Conservation (phyloP, 106 monocot species). For the Dendrobium catenatum region DNA sequence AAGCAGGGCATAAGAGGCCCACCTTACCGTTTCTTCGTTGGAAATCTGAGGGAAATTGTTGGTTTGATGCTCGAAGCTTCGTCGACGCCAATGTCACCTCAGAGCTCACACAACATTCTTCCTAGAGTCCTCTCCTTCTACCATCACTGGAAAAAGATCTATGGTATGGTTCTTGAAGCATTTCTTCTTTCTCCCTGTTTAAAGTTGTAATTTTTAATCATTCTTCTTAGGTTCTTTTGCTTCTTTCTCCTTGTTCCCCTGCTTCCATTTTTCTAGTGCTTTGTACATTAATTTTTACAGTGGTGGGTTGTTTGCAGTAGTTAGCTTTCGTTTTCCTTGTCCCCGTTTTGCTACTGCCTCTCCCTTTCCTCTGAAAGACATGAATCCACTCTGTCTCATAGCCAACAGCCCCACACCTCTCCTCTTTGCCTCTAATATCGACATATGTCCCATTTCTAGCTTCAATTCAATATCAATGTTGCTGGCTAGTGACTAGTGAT, state of each 20-base stretch:
- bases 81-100: constrained; percentile 33
- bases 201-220: not conserved
- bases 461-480: not conserved
- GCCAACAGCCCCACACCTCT: not conserved
- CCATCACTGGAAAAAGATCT: constrained; percentile 88
- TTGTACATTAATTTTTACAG: not conserved
- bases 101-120: constrained; percentile 66
- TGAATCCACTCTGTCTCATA: constrained; percentile 3
- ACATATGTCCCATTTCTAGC: not conserved
- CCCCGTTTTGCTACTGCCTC: constrained; percentile 10
- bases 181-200: no score
- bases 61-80: constrained; percentile 60
- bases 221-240: not conserved
- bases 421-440: not conserved
- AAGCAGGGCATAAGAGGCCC: constrained; percentile 78
- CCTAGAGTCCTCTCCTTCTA: constrained; percentile 87
- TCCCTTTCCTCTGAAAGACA: constrained; percentile 8
- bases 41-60: constrained; percentile 72
- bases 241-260: not conserved
- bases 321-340: constrained; percentile 31
- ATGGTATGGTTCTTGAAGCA: constrained; percentile 34
- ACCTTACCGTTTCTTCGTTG: constrained; percentile 63
- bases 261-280: not conserved
- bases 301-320: constrained; percentile 2
- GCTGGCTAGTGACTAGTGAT: not conserved